Base-by-base conservation (phyloP, 805 yeast genomes). In the Candida krabiensis region DNA sequence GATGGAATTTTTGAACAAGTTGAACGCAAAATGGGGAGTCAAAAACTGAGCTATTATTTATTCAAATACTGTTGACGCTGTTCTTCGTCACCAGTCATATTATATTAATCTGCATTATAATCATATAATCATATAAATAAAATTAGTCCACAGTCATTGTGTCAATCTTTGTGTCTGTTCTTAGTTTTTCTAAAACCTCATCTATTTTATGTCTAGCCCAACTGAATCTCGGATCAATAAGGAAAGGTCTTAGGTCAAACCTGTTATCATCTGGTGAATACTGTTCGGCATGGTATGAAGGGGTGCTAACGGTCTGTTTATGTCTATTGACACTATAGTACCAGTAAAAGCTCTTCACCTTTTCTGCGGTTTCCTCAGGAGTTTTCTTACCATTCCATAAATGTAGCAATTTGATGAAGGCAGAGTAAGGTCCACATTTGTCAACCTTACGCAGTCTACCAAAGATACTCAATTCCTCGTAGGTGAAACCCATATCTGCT, bases 201-300 rank as follows among this genome's bases (percentile, higher is more conserved):
- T 89, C 97, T 35, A 93, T 93, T 64, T 87, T 89, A 60, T 79
- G 81, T 50, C 88, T 78, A 2, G 97, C 96, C 84, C 91, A 86
- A 1, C 88, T 75, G 62, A 88, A 93, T 46, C 86, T 69, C 19
- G 98, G 97, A 51, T 86, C 80, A 41, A 93, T 87, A 59, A 95
- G 70, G 62, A 93, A 89, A n/a, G 99, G 99, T 50, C 99, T 74
- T 55, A 95, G 69, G 60, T 93, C 99, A 62, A 86, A 93, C 53
- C 99, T 74, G 60, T 93, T 93, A 63, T 93, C 99, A 62, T 93
- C 99, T 1, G 99, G 97, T 2, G 98, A 90, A 58, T 93, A 93
- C 55, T 87, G 95, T 61, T 93, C 99, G 0, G 99, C 99, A 55
- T 93, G 99, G 57, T 93, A 93, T 25, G 95, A 77, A 11, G 99